These are phyloP conservation scores for Entomortierella parvispora DNA, from an alignment of 192 early-diverging fungal genomes.

Conservation along the genomic window DNA sequence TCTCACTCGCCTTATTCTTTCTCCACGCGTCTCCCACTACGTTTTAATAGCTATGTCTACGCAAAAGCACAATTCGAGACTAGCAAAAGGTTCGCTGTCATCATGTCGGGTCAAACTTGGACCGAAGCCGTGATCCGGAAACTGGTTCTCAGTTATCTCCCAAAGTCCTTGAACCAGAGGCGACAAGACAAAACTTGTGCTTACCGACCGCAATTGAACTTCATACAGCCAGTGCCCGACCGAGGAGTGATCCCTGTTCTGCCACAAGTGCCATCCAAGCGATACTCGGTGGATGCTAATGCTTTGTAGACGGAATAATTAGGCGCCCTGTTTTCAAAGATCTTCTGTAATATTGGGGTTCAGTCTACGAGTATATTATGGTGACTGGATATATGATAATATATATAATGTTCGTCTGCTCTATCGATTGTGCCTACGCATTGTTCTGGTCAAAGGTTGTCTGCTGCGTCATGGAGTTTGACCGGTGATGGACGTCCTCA, in stretches of 20 bases:
- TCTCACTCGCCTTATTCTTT: no score
- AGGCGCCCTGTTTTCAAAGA: not conserved
- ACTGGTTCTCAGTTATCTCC: conserved; percentile 23
- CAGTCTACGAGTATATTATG: no score
- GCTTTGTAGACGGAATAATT: not conserved
- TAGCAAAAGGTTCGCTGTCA: conserved; percentile 21
- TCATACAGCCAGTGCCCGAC: conserved; percentile 20
- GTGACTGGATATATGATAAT: no score
- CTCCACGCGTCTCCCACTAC: no score
- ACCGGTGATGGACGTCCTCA: conserved; percentile 18
- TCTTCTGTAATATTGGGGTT: not conserved
- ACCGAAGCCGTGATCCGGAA: conserved; percentile 25
- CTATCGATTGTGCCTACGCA: no score
- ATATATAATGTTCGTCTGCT: no score
- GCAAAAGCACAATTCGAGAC: conserved; percentile 27
- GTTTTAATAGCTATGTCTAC: no score
- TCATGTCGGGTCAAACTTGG: conserved; percentile 38
- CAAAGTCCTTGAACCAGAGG: conserved; percentile 12
- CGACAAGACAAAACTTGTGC: conserved; percentile 29
- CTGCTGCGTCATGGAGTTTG: not conserved
- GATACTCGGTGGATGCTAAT: conserved; percentile 9
- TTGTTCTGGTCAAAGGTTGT: no score
- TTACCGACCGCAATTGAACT: conserved; percentile 30
- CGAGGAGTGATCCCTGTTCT: conserved; percentile 14
- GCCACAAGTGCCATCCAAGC: conserved; percentile 28